phyloP scores from a whole-genome alignment of 2,329 filamentous ascomycete species.

The Tolypocladium cylindrosporum region DNA sequence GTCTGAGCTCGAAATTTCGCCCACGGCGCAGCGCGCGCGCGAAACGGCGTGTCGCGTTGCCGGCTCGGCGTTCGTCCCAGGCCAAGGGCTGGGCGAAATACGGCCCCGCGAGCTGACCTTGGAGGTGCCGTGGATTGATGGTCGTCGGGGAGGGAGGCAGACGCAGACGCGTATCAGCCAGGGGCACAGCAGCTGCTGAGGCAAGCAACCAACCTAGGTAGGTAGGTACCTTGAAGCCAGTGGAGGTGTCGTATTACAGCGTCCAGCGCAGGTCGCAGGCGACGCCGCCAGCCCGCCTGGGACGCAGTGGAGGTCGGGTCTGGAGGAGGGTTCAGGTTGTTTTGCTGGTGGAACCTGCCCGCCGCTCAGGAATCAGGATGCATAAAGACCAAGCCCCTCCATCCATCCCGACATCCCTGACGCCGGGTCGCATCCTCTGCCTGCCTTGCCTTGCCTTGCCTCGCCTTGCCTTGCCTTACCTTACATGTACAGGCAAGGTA shows the following conservation, averaged over 20 bases:
- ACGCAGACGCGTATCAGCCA: background rate
- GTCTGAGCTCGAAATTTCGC: constrained; percentile 1
- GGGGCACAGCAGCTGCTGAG: background rate
- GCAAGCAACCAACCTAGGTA: background rate
- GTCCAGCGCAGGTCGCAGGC: background rate
- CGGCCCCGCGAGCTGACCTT: background rate
- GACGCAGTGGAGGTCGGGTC: no score
- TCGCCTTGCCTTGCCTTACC: background rate
- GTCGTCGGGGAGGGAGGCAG: background rate
- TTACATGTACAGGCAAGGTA: background rate
- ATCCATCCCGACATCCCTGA: constrained; percentile 5
- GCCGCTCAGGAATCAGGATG: background rate
- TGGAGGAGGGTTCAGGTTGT: background rate
- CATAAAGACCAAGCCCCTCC: constrained; percentile 6
- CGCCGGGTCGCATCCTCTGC: background rate
- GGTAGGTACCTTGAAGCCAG: background rate
- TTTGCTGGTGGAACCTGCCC: background rate
- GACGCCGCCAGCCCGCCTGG: no score
- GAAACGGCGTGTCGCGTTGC: background rate
- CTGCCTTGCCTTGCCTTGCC: background rate
- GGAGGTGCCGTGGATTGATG: background rate
- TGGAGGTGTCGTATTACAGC: background rate
- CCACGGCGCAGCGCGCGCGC: background rate
- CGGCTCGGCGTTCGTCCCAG: background rate
- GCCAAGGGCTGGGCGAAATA: background rate